Evolutionary conservation across 2,329 filamentous ascomycete species (phyloP), one percentile per base, ranked within the genome.

Genomic region (Pseudocercospora macadamiae): DNA sequence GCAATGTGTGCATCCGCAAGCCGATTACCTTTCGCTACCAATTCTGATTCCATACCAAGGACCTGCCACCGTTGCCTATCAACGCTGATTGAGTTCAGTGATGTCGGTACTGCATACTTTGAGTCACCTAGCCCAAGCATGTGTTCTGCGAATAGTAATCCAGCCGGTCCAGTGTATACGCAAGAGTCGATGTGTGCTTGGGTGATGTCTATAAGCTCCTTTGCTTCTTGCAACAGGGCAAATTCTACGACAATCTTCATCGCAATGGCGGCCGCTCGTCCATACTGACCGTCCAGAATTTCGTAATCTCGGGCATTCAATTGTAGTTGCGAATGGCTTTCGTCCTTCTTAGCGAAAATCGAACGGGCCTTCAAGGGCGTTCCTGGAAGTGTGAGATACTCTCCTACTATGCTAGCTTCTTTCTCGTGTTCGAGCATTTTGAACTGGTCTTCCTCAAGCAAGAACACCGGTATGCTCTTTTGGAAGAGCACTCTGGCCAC

Each of bases 111-210:
- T 2, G 59, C 60, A 5, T 79, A 69, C n/a, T 67, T 72, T 0
- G 70, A 77, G 16, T 51, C 54, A 1, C 74, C 75, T 47, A 71
- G 60, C 3, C 67, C 59, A 0, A 69, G 67, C 1, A 80, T 66
- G 4, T 55, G 68, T 54, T 77, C 64, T 2, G 77, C 74, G 28
- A 80, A 74, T 1, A 61, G 53, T 0, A 80, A 63, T 10, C 69
- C 72, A 3, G 68, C 76, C 0, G 74, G 73, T 0, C 79, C 78
- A 0, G 74, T 76, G 55, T 80, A 80, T 32, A 76, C 69, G 30
- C 63, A 64, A 54, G 78, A 75, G 51, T 80, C 78, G 9, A 80
- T 74, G 52, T 80, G 77, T 25, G 71, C 77, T 59, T 77, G 76
- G 0, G 66, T 70, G 10, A 80, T 68, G 36, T 75, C 65, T 14